Percentiles rank a stretch among this genome's conserved stretches.
phyloP scores from a whole-genome alignment of 2,329 filamentous ascomycete genomes.

The Cladosporium phlei region DNA sequence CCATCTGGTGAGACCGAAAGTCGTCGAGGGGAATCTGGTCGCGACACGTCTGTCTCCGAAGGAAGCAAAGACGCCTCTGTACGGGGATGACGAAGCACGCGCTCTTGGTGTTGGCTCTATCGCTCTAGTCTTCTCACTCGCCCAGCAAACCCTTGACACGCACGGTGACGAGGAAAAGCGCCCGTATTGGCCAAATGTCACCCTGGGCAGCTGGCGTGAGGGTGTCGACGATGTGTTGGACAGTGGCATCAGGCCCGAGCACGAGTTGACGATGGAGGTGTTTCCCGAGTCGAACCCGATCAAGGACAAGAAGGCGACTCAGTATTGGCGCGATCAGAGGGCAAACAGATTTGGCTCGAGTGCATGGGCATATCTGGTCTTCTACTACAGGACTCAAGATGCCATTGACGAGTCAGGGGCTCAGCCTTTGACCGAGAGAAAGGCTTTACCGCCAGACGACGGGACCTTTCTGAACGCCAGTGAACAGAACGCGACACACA shows the following conservation, averaged over 20 bases:
- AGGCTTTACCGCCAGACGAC: neutral
- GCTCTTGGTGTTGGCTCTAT: slow-evolving; percentile 20
- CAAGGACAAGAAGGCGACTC: slow-evolving; percentile 4
- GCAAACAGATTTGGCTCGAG: slow-evolving; percentile 30
- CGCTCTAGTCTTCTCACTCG: slow-evolving; percentile 18
- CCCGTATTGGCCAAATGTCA: slow-evolving; percentile 11
- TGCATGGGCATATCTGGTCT: slow-evolving; percentile 39
- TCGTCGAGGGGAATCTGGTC: slow-evolving; percentile 23
- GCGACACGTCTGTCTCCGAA: slow-evolving; percentile 13
- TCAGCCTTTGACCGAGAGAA: slow-evolving; percentile 8
- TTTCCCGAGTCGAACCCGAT: slow-evolving; percentile 12
- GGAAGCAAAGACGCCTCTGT: neutral
- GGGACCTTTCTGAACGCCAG: slow-evolving; percentile 7
- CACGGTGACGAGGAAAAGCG: slow-evolving; percentile 17
- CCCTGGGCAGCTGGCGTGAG: slow-evolving; percentile 19
- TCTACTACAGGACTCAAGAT: slow-evolving; percentile 36
- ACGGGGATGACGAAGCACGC: slow-evolving; percentile 1
- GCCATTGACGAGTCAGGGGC: slow-evolving; percentile 23
- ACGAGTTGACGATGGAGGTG: slow-evolving; percentile 19
- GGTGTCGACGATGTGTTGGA: slow-evolving; percentile 14
- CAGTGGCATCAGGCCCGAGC: slow-evolving; percentile 22
- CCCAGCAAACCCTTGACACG: slow-evolving; percentile 15
- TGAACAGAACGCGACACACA: no score
- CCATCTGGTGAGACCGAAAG: slow-evolving; percentile 1
- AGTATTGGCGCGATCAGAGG: slow-evolving; percentile 13